Evolutionary conservation across 306 rosid species (phyloP), one percentile per base, ranked within the genome.

Genomic region (Vigna nakashimae): DNA sequence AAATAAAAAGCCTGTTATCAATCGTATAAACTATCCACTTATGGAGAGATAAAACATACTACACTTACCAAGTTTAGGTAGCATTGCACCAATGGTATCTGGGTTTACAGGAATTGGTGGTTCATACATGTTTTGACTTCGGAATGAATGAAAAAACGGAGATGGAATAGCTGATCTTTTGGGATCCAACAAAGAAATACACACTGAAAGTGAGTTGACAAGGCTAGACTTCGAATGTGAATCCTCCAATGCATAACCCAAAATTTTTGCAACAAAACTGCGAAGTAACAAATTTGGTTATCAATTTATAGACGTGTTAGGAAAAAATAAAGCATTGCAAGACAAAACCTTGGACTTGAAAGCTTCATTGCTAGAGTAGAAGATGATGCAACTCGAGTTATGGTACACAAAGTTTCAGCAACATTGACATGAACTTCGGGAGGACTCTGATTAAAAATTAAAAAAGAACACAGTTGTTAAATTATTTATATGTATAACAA

Each of bases 391-490:
- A 81, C 87, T 66, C 98, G 84, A 50, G 96, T 91, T 58, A 92
- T 89, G 58, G 99, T 87, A 85, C 97, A 91, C 42, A 95, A 82
- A 69, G 99, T 95, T 84, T 95, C 99, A 12, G 98, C 98, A 1
- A 81, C 98, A 86, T 95, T 95, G 77, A 91, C 96, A 83, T 95
- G 98, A 74, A 95, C 99, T 89, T 95, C 98, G 67, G 99, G 90
- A 70, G 92, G 49, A 87, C 93, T 86, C 98, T 95, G 96, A 49
- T 62, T 73, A 74, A 79, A 73, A 34, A 34, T 1, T 16, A 67
- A 14, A 63, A 34, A 71, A 43, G 63, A 43, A 74, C 62, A 67
- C 55, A 42, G 58, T 45, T 42, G 71, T 71, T n/a, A 59, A 38
- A 76, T 16, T 49, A 62, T 62, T 32, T 59, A 28, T 13, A 26